Conservation (phyloP, 805 yeast species). For the Wickerhamiella kazuoi region DNA sequence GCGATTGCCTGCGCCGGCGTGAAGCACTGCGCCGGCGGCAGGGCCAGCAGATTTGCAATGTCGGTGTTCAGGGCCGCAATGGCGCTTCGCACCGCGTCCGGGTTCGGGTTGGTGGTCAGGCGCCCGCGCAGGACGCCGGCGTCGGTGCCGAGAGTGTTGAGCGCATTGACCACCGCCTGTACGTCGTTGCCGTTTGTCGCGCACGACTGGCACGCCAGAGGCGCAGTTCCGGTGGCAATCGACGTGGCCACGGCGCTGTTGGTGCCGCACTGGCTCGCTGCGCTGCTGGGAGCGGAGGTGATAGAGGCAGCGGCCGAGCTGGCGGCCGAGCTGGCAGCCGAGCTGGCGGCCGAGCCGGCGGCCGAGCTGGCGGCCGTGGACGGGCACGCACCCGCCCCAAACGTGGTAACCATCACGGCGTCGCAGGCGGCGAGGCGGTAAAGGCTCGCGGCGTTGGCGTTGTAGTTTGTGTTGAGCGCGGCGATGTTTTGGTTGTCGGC, state of each 20-base stretch:
- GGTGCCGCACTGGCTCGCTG: too few relatives aligned
- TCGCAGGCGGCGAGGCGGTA: neutral
- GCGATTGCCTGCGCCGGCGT: neutral
- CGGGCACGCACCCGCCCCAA: neutral
- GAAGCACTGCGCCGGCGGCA: neutral
- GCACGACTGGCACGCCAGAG: neutral
- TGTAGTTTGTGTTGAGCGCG: neutral
- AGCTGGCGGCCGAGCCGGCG: neutral
- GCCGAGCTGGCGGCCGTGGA: neutral
- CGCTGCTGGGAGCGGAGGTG: too few relatives aligned
- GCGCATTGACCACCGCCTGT: neutral
- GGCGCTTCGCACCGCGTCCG: neutral
- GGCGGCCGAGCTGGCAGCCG: neutral
- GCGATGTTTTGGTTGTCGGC: neutral
- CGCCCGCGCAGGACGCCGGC: neutral
- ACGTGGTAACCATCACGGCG: neutral
- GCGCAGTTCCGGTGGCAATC: neutral
- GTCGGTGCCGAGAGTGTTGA: neutral
- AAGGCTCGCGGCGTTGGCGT: neutral
- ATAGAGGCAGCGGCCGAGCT: too few relatives aligned
- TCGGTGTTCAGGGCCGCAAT: neutral
- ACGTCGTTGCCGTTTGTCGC: neutral
- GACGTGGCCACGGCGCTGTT: neutral
- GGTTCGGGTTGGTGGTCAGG: neutral
- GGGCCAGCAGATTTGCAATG: neutral